Evolutionary conservation across 2,329 filamentous ascomycete genomes (phyloP), one percentile per base, ranked within the genome.

Genomic region (Diaporthe sp.): DNA sequence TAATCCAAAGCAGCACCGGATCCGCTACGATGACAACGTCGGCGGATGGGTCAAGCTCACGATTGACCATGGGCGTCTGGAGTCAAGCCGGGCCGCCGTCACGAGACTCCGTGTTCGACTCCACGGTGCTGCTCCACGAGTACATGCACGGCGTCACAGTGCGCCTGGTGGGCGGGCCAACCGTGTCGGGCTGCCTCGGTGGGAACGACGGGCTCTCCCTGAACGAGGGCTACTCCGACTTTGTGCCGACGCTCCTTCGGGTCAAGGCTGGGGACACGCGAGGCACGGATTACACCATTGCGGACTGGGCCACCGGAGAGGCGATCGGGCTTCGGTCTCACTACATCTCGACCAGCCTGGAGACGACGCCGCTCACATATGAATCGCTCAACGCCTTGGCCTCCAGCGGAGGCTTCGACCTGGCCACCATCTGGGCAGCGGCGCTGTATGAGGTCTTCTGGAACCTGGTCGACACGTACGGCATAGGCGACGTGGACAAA

Each of bases 381-480:
- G 61, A 67, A 9, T 67, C 61, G 22, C 28, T 67, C 19, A 67
- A 67, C 12, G 42, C 42, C 6, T 30, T 67, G 5, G 15, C 19
- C 28, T 25, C 42, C 22, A 25, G 28, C 19, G 61, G 61, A 1
- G 61, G 61, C 7, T 47, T 35, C 13, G 42, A 52, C 42, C 12
- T 67, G 61, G 61, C 61, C 42, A 67, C 61, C 0, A 42, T 67
- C 5, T 67, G 61, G 61, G 61, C 61, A 10, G 2, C 30, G 7
- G 61, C 28, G 0, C 42, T 67, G 19, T 67, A 67, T 2, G 61
- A 67, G 61, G 61, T 67, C 2, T 50, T 67, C 8, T 67, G 61
- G 61, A 67, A 67, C 7, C 3, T 67, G 0, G 61, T 50, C 22
- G 61, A 50, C 2, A 25, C 61, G 3, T 22, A 67, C 42, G 61